Evolutionary conservation across 257 asterid species (phyloP), one percentile per base, ranked within the genome.

Genomic region (Rhazya stricta): DNA sequence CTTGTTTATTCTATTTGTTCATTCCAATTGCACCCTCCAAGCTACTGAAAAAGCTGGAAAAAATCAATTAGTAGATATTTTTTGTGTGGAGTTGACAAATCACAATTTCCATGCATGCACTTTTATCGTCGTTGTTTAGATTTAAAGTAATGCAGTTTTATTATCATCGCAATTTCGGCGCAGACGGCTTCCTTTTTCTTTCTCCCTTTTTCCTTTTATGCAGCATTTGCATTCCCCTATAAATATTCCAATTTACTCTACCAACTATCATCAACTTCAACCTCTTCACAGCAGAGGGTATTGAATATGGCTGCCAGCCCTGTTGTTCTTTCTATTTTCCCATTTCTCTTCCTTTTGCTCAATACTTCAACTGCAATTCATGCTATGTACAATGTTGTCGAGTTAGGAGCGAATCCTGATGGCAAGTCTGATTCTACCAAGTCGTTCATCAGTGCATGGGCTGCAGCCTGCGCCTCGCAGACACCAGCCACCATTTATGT

Each of bases 371-470:
- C 71, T 84, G 9, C 81, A 77, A 53, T 86, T 87, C 60, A 89
- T 34, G 61, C 51, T 72, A 73, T 73, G 9, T 77, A 78, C 72
- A 84, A 86, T 58, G 81, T 88, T 25, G 10, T 75, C n/a, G 76
- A 67, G 0, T 76, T 83, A 0, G 93, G 93, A n/a, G 93, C 93
- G 12, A 83, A 77, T 16, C 76, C 88, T 1, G 79, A 85, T 53
- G 88, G 83, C 25, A 61, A 54, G 30, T 66, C 76, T 0, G 91
- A 88, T 72, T 85, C 91, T 86, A 0, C 65, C 73, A n/a, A 88
- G 86, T 41, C 76, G 73, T 12, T 89, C 78, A 61, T 37, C 32
- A 15, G 60, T 85, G 72, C 72, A 42, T 13, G 79, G 93, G 73
- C 80, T 54, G 77, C 78, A 21, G 89, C 88, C 32, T 89, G 94